Base-by-base conservation (phyloP, 2,329 filamentous ascomycete species). In the Ustilaginoidea virens region DNA sequence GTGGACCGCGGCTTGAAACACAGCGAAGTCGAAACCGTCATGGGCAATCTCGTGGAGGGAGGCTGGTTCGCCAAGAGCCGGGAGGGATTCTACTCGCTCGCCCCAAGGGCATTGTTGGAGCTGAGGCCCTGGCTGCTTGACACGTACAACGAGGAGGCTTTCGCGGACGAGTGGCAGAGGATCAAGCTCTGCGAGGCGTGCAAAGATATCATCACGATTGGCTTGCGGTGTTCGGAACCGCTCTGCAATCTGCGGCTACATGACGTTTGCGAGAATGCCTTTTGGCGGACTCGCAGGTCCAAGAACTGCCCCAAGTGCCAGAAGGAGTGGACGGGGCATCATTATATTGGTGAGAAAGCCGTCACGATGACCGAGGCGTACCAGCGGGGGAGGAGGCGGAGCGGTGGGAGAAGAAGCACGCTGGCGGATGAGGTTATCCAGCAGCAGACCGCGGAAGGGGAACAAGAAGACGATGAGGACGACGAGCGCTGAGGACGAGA, bases 101-200 rank as follows among this genome's bases (percentile, higher is more conserved):
- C 74, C 29, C 70, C 83, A 3, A 69, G 87, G 7, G 78, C 74
- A 2, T 57, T 98, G 39, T 72, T 96, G 62, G 90, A 98, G 59
- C 57, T 98, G 33, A 66, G 78, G 33, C 64, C 69, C 2, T 96
- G 86, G 75, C 64, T 98, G 27, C 57, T 82, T n/a, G 80, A 81
- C 30, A 82, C 78, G 17, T 98, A 93, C 53, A 96, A 98, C 46
- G 80, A 92, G 31, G 56, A 65, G 1, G 67, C 71, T 7, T 60
- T 63, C 2, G 55, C 59, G 1, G 53, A 57, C n/a, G 71, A 71
- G 19, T 73, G 68, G 61, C 68, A 82, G 46, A 72, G 74, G 36
- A 80, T 98, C 48, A 92, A 90, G 55, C 72, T 75, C 37, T 98
- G 90, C 49, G 70, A 79, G 45, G 85, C 81, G 1, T 98, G 90